Percentiles rank a stretch among this genome's conserved stretches.
These are phyloP conservation scores for Sclerotiophoma versabilis DNA, from an alignment of 2,329 filamentous ascomycete genomes.

Conservation along the genomic window DNA sequence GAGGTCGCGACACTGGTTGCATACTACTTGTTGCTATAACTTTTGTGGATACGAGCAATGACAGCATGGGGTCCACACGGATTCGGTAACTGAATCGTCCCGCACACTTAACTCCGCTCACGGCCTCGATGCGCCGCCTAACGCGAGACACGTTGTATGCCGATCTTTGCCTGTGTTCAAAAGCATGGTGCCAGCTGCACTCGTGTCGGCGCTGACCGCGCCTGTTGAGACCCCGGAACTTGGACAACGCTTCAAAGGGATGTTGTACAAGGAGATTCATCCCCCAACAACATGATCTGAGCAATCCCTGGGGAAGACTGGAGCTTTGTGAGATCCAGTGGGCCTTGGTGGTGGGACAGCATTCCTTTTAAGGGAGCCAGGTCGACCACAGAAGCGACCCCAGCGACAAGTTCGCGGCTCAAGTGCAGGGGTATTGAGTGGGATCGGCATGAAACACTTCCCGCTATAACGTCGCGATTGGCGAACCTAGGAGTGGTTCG, in stretches of 20 bases:
- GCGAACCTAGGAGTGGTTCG: not conserved
- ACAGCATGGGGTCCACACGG: constrained; percentile 14
- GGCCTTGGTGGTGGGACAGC: constrained; percentile 3
- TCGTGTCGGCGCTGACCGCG: not conserved
- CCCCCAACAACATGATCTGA: not conserved
- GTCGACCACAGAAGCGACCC: not conserved
- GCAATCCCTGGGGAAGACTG: constrained; percentile 2
- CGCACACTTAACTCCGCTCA: constrained; percentile 6
- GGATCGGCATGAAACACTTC: constrained; percentile 11
- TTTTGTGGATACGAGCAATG: constrained; percentile 9
- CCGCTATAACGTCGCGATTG: constrained; percentile 13
- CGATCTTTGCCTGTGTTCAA: constrained; percentile 6
- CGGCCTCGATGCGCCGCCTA: constrained; percentile 1
- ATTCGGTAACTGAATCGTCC: constrained; percentile 10
- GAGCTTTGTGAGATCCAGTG: constrained; percentile 8
- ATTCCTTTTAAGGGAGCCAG: constrained; percentile 10
- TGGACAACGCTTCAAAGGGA: not conserved
- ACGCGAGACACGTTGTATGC: constrained; percentile 3
- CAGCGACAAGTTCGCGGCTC: constrained; percentile 10
- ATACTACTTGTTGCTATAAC: not conserved
- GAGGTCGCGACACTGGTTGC: not conserved
- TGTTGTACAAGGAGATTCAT: constrained; percentile 1
- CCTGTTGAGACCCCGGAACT: not conserved
- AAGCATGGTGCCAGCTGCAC: not conserved
- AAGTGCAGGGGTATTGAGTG: constrained; percentile 15